Evolutionary conservation across 768 basidiomycete genomes (phyloP), one percentile per base, ranked within the genome.

Genomic region (Panaeolus cyanescens): DNA sequence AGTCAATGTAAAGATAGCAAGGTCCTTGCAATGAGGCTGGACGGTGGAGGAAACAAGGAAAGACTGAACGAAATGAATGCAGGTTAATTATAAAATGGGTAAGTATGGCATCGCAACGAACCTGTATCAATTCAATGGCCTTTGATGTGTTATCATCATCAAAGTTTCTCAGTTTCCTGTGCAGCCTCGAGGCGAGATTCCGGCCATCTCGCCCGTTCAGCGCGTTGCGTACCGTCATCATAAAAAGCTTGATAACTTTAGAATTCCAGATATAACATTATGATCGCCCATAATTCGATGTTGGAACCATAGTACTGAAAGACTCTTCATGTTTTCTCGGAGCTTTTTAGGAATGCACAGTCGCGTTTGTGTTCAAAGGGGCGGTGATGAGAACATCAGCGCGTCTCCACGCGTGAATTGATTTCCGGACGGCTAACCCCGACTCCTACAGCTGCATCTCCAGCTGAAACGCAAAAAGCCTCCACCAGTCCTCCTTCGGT

Each of bases 31-130:
- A 28, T 28, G 45, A 50, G 45, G 45, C 45, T 25, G 39, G 40
- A 42, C 5, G 40, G 13, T 20, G 22, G 1, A 28, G 45, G 45
- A 50, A 50, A n/a, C n/a, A 50, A 50, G 19, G 30, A 50, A 42
- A 22, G 40, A 50, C 45, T 50, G 25, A 5, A 28, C 10, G 5
- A 28, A 50, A 3, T 50, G 45, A 28, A 50, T 50, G 45, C 45
- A 50, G 45, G 45, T 50, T 28, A 50, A 50, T 50, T 50, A 50
- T 50, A 30, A 42, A 50, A 15, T 28, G 45, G 25, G 10, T n/a
- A n/a, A n/a, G n/a, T 50, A 25, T 50, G 45, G 25, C 45, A 50
- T 50, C 45, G 12, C 45, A 50, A 50, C 45, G 45, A 50, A 50
- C 45, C 45, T 28, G 45, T 50, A 50, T 25, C 45, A 50, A 50